Evolutionary conservation across 202 grass and related monocot species (phyloP).

Genomic region (Cymbopogon flexuosus): DNA sequence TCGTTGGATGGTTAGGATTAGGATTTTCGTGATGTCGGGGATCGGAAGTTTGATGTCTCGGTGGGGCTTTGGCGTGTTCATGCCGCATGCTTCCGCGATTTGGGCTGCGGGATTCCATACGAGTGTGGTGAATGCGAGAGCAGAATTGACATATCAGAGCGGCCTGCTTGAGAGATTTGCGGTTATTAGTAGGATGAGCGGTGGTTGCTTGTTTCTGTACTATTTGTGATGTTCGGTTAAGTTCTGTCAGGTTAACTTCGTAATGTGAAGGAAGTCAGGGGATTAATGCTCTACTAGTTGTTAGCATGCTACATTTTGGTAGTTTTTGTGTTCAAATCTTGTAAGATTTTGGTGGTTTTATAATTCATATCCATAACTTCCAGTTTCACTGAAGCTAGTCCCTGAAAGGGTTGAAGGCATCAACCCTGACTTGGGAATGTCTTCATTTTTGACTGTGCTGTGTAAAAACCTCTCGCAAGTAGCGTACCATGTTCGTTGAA

Average conservation of each 20-base stretch:
- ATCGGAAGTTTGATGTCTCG: neutral
- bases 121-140: neutral
- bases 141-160: neutral
- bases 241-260: neutral
- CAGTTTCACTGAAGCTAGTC: neutral
- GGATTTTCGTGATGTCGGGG: neutral
- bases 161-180: neutral
- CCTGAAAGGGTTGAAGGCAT: neutral
- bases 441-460: neutral
- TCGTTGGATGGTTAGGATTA: neutral
- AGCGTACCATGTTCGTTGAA: neutral
- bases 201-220: neutral
- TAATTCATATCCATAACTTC: neutral
- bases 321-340: no score
- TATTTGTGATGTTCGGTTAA: neutral
- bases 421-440: neutral
- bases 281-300: neutral
- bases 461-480: neutral
- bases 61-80: neutral
- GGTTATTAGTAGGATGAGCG: neutral
- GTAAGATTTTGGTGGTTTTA: no score
- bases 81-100: neutral
- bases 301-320: no score
- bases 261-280: neutral
- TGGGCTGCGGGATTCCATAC: neutral